Evolutionary conservation across 139 green algal genomes (phyloP), one percentile per base, ranked within the genome.

Genomic region (Haematococcus lacustris): DNA sequence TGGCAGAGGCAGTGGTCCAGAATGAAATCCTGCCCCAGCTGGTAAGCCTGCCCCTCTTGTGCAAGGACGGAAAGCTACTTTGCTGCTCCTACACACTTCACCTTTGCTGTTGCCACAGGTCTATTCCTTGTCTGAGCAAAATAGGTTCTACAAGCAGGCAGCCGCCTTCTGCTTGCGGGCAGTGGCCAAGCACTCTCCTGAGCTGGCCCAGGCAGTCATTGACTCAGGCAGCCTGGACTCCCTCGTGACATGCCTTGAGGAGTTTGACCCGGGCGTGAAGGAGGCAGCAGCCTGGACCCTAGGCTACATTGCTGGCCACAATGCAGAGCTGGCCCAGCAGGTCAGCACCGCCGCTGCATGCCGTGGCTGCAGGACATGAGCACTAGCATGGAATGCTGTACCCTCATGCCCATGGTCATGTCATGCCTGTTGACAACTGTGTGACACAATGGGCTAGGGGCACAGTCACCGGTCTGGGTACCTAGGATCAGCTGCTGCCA

Each of bases 261-360:
- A 96, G 77, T 94, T 95, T 72, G 91, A 96, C 79, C 88, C 88
- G 26, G 87, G 87, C 7, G 90, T 96, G 32, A 96, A 93, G 82
- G 91, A 96, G 85, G 79, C 86, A 25, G 88, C 91, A 17, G 86
- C 85, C 1, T 95, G 88, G 87, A 89, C 87, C 3, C 80, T 96
- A 28, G 91, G 91, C 5, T 95, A 95, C 86, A 91, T 94, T 39
- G 90, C 91, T 32, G 84, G 88, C 21, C 91, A 96, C 76, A 94
- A 89, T 59, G 77, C 87, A 13, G 88, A 94, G 66, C 81, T 96
- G 35, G 88, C 91, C 9, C 87, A 93, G 78, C 78, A 90, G 74
- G 82, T 87, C 25, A 35, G 63, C 35, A 51, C 7, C 6, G 43
- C 9, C 9, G 43, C 9, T 17, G 17, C 43, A 53, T 53, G 43